Evolutionary conservation across 2,329 filamentous ascomycete species (phyloP).

Genomic region (Ilyonectria sp.): DNA sequence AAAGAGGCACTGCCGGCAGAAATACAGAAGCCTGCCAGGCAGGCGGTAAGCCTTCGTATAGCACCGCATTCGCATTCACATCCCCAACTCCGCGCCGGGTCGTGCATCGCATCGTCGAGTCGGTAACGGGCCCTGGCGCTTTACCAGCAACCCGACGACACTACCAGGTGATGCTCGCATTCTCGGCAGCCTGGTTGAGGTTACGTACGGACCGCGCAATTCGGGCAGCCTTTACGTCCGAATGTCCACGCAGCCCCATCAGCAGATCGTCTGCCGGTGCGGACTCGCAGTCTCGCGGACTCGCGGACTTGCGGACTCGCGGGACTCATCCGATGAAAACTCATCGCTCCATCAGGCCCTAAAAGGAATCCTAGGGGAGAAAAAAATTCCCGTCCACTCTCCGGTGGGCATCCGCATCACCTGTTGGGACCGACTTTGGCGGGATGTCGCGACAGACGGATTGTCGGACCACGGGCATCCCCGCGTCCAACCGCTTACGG

Average conservation of each 20-base stretch:
- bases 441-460: slow-evolving; percentile 12
- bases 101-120: slow-evolving; percentile 25
- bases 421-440: slow-evolving; percentile 25
- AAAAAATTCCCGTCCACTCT: slow-evolving; percentile 5
- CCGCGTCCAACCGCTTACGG: slow-evolving; percentile 28
- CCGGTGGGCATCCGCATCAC: slow-evolving; percentile 16
- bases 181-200: slow-evolving; percentile 11
- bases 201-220: slow-evolving; percentile 14
- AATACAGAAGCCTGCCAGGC: slow-evolving; percentile 39
- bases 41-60: slow-evolving; percentile 28
- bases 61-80: slow-evolving; percentile 24
- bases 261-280: slow-evolving; percentile 14
- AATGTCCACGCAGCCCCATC: slow-evolving; percentile 2
- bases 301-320: slow-evolving; percentile 1
- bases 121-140: slow-evolving; percentile 3
- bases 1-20: slow-evolving; percentile 15
- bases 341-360: background rate
- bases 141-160: slow-evolving; percentile 4
- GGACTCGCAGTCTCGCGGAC: background rate
- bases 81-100: slow-evolving; percentile 19
- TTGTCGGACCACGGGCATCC: slow-evolving; percentile 30
- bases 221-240: slow-evolving; percentile 5
- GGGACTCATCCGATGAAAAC: slow-evolving; percentile 9
- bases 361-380: background rate
- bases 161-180: slow-evolving; percentile 7